These are phyloP conservation scores for Jacaranda copaia DNA, from an alignment of 257 asterid species.

Conservation along the genomic window DNA sequence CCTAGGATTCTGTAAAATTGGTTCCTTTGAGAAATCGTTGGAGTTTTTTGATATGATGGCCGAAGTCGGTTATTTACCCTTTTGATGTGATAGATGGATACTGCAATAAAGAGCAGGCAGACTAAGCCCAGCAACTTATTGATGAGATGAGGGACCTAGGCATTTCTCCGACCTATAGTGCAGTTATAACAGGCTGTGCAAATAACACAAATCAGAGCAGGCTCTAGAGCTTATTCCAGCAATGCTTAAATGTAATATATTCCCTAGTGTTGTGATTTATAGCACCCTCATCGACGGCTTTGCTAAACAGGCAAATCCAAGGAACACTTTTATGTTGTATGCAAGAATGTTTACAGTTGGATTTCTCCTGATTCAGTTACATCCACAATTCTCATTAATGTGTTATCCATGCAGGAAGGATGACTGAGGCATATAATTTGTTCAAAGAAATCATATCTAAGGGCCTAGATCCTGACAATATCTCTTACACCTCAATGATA, in stretches of 20 bases:
- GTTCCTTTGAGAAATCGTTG: slow-evolving; percentile 49
- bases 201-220: slow-evolving; percentile 47
- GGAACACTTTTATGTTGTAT: slow-evolving; percentile 52
- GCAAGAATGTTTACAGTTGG: slow-evolving; percentile 53
- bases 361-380: slow-evolving; percentile 54
- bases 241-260: slow-evolving; percentile 56
- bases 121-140: slow-evolving; percentile 47
- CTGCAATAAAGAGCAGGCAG: slow-evolving; percentile 51
- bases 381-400: slow-evolving; percentile 56
- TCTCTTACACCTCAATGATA: slow-evolving; percentile 60
- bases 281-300: slow-evolving; percentile 62
- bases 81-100: slow-evolving; percentile 40
- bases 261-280: slow-evolving; percentile 60
- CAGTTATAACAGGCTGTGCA: slow-evolving; percentile 53
- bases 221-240: slow-evolving; percentile 64
- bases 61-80: slow-evolving; percentile 40
- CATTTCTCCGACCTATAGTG: slow-evolving; percentile 48
- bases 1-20: slow-evolving; percentile 50
- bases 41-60: slow-evolving; percentile 40
- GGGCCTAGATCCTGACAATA: slow-evolving; percentile 48
- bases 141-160: slow-evolving; percentile 47
- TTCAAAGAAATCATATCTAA: slow-evolving; percentile 48
- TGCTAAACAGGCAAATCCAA: slow-evolving; percentile 49
- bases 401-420: slow-evolving; percentile 39
- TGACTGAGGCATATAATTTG: slow-evolving; percentile 50